These are phyloP conservation scores for Xylariomycetidae sp. DNA, from an alignment of 2,329 filamentous ascomycete species.

Conservation along the genomic window DNA sequence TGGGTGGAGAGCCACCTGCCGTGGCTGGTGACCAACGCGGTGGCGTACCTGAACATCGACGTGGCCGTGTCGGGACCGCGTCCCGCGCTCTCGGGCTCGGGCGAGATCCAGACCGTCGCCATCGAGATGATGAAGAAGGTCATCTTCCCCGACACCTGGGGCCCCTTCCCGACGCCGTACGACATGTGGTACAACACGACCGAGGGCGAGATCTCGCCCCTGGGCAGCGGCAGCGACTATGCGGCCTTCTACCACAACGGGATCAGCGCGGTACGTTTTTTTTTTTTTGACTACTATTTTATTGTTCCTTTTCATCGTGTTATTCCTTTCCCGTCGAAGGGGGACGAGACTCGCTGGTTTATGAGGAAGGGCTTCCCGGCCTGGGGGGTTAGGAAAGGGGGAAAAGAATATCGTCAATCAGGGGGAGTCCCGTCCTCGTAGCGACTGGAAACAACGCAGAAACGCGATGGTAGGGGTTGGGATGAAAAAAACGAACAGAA, in stretches of 20 bases:
- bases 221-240: slow-evolving; percentile 8
- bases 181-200: slow-evolving; percentile 8
- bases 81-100: slow-evolving; percentile 27
- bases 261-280: slow-evolving; percentile 3
- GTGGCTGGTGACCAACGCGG: slow-evolving; percentile 4
- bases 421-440: too few relatives aligned
- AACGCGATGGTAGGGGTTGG: too few relatives aligned
- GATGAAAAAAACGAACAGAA: too few relatives aligned
- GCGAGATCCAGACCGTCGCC: slow-evolving; percentile 8
- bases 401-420: too few relatives aligned
- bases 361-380: too few relatives aligned
- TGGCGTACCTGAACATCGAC: slow-evolving; percentile 45
- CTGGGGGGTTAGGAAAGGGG: too few relatives aligned
- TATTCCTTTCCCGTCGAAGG: too few relatives aligned
- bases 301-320: too few relatives aligned
- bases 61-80: slow-evolving; percentile 40
- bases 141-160: slow-evolving; percentile 6
- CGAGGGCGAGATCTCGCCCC: slow-evolving; percentile 6
- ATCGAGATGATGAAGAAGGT: slow-evolving; percentile 9
- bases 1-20: slow-evolving; percentile 7
- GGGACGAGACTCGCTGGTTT: too few relatives aligned
- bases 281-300: not conserved
- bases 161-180: slow-evolving; percentile 4
- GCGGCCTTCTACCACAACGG: slow-evolving; percentile 8
- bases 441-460: too few relatives aligned